These are phyloP conservation scores for Cystobasidium pallidum DNA, from an alignment of 1,284 basidiomycete genomes.

Conservation along the genomic window DNA sequence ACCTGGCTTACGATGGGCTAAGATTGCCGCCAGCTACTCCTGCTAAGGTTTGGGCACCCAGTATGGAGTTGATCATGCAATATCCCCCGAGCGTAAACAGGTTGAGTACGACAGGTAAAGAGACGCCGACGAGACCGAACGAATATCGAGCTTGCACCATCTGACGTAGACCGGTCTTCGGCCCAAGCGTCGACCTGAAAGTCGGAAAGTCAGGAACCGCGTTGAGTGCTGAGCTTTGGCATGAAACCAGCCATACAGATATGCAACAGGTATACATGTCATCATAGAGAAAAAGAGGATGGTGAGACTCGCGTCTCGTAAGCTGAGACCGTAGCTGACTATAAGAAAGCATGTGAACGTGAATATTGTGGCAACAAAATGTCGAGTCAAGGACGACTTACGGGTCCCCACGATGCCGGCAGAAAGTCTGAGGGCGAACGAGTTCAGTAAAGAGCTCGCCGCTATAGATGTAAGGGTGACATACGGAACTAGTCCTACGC, in stretches of 20 bases:
- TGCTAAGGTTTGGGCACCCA: slow-evolving; percentile 75
- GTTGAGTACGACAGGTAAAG: slow-evolving; percentile 68
- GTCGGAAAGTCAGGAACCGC: neutral
- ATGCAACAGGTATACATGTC: slow-evolving; percentile 63
- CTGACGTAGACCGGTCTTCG: slow-evolving; percentile 80
- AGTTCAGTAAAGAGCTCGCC: neutral
- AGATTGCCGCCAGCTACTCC: slow-evolving; percentile 65
- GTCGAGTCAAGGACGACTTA: slow-evolving; percentile 11
- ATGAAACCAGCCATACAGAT: slow-evolving; percentile 58
- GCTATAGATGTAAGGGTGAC: no score
- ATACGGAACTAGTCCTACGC: slow-evolving; percentile 31
- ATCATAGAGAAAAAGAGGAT: slow-evolving; percentile 77
- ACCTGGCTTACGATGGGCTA: slow-evolving; percentile 22
- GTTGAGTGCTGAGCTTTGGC: neutral
- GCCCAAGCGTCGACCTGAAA: slow-evolving; percentile 70
- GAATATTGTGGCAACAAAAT: neutral
- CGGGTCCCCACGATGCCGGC: slow-evolving; percentile 39
- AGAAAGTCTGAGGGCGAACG: slow-evolving; percentile 7
- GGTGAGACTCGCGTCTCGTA: slow-evolving; percentile 69
- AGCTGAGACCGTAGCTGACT: slow-evolving; percentile 41
- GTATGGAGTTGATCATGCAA: slow-evolving; percentile 72
- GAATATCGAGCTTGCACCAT: slow-evolving; percentile 79
- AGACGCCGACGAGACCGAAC: slow-evolving; percentile 67
- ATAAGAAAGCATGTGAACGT: neutral
- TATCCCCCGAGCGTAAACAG: slow-evolving; percentile 69